Evolutionary conservation across 768 basidiomycete genomes (phyloP), one percentile per base, ranked within the genome.

Genomic region (Cyathus striatus): DNA sequence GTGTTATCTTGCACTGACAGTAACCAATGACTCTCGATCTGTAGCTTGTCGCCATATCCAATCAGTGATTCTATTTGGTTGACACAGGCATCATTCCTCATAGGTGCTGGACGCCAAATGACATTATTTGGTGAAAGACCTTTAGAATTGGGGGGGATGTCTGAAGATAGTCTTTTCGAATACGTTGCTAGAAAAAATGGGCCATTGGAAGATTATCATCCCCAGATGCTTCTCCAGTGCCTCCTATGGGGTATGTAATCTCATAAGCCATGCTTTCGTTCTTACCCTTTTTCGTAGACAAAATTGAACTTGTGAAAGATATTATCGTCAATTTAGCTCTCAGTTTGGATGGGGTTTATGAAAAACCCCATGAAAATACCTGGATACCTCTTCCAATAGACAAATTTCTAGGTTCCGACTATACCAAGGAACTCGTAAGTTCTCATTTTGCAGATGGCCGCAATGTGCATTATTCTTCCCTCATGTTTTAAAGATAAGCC

Each of bases 21-120:
- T n/a, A n/a, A n/a, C n/a, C n/a, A n/a, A n/a, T n/a, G n/a, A n/a
- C n/a, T n/a, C n/a, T n/a, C n/a, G n/a, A n/a, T n/a, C 14, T 26
- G n/a, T 46, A 92, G 89, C 32, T 76, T 85, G 44, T 82, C 90
- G 1, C 81, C 90, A 0, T 77, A 83, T 44, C 73, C 81, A 2
- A 94, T 96, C 54, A 79, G 70, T 32, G 90, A 96, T 57, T 95
- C 93, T 2, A 90, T 94, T 27, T 96, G 93, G 93, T 73, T 91
- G 4, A 79, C 86, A 7, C 75, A 83, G 49, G 91, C 93, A 13
- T 83, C 84, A 3, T 69, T 98, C 34, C 73, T 94, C 3, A 69
- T 96, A 26, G 90, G 81, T 26, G 81, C 85, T 21, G 86, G 88
- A 1, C 88, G 90, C 55, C 83, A 92, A 52, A 77, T 95, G 73